Base-by-base conservation (phyloP, 148 eudicot species). In the Drosera capensis region DNA sequence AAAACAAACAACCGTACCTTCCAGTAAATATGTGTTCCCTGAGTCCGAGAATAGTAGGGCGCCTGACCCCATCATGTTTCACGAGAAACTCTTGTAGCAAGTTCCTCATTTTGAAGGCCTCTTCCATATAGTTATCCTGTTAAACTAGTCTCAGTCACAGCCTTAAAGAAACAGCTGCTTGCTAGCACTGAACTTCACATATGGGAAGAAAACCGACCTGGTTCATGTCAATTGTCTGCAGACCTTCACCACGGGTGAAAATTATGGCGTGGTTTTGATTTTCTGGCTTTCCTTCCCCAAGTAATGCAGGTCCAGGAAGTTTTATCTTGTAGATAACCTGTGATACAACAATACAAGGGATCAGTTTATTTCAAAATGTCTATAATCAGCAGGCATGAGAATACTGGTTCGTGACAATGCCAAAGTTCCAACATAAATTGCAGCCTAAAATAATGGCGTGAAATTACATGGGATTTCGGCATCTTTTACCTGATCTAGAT, bases 141-240 rank as follows among this genome's bases (percentile, higher is more conserved):
- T 34, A 34, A 34, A 34, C n/a, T 3, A 9, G 38, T 34, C 14
- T 34, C n/a, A 34, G 38, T 15, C 5, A 2, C 13, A 11, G 3
- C 3, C 2, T 34, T 34, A 9, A 9, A 3, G 38, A 0, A 0
- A 11, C 38, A 34, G 6, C 38, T n/a, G n/a, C n/a, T n/a, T n/a
- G n/a, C n/a, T n/a, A 34, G 9, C n/a, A 34, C 13, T 2, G 2
- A 2, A 5, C 14, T 3, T 34, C 14, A 34, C 3, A 11, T 3
- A 34, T n/a, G n/a, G 38, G 14, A 5, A 42, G 22, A 25, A 37
- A 25, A 25, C 25, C 24, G n/a, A 73, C 83, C 77, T 78, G 86
- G 39, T 78, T 78, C 86, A 78, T 78, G 54, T 78, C 86, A 55
- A 78, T 78, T n/a, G 86, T 74, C 57, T 78, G 80, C 67, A 78